Conservation (phyloP, 495 filamentous ascomycete species). For the Barbatosphaeria neglecta region DNA sequence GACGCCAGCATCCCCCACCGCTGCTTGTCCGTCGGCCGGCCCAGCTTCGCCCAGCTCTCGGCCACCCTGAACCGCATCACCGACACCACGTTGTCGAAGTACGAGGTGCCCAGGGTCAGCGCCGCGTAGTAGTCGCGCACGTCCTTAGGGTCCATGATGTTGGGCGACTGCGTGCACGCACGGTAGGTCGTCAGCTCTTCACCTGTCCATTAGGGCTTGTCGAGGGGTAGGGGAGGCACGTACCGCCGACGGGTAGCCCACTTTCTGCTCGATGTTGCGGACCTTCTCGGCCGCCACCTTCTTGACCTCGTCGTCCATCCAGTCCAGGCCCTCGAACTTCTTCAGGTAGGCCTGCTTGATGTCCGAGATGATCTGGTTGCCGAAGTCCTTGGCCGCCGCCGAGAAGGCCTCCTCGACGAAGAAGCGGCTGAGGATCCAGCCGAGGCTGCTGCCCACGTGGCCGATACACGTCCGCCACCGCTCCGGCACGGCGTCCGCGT, state of each 20-base stretch:
- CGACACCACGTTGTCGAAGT: conserved; percentile 50
- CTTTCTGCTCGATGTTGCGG: conserved; percentile 60
- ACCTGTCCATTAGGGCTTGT: background rate
- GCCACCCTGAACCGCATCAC: conserved; percentile 36
- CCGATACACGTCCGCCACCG: conserved; percentile 59
- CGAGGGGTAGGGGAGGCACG: background rate
- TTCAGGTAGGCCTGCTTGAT: conserved; percentile 56
- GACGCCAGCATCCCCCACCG: conserved; percentile 61
- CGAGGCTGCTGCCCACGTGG: conserved; percentile 43
- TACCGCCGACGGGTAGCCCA: conserved; percentile 45
- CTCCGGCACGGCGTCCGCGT: conserved; percentile 51
- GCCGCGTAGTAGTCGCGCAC: conserved; percentile 47
- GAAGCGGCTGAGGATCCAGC: conserved; percentile 51
- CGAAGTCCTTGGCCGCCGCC: conserved; percentile 51
- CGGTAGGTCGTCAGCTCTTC: background rate
- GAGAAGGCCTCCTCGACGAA: conserved; percentile 57
- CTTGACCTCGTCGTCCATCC: conserved; percentile 58
- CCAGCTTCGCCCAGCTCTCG: conserved; percentile 46
- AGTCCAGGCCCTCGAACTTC: conserved; percentile 45
- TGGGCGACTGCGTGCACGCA: conserved; percentile 41
- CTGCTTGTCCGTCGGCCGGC: conserved; percentile 53
- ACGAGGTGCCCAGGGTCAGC: conserved; percentile 41
- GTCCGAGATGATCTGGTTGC: conserved; percentile 57
- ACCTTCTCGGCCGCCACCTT: conserved; percentile 58
- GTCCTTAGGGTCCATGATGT: conserved; percentile 47